Percentiles rank a stretch among this genome's conserved stretches.
These are phyloP conservation scores for Austroboletus rostrupii DNA, from an alignment of 1,284 basidiomycete genomes.

Conservation along the genomic window DNA sequence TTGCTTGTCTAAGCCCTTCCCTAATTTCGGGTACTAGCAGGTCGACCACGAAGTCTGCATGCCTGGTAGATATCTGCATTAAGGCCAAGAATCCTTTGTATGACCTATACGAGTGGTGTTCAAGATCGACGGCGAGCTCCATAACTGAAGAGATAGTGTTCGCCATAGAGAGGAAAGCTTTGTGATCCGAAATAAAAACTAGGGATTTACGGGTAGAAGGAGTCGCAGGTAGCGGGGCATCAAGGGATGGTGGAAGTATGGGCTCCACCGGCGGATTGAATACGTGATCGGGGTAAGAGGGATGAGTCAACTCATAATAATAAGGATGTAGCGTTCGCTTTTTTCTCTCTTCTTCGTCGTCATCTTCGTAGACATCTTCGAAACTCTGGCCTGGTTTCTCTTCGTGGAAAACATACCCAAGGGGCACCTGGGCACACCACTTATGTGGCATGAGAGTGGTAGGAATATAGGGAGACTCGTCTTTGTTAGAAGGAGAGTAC, in stretches of 20 bases:
- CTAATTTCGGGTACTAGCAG: slow-evolving; percentile 65
- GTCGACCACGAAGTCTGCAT: slow-evolving; percentile 87
- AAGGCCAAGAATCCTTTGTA: slow-evolving; percentile 89
- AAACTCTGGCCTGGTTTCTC: slow-evolving; percentile 27
- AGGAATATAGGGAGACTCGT: slow-evolving; percentile 55
- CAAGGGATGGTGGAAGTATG: slow-evolving; percentile 52
- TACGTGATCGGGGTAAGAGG: slow-evolving; percentile 67
- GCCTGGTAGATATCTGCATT: slow-evolving; percentile 88
- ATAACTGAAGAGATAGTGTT: slow-evolving; percentile 58
- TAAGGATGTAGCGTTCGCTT: slow-evolving; percentile 65
- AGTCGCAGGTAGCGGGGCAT: not conserved
- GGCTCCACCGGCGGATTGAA: slow-evolving; percentile 49
- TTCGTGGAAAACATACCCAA: slow-evolving; percentile 56
- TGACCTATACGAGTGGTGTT: slow-evolving; percentile 86
- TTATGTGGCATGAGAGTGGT: slow-evolving; percentile 57
- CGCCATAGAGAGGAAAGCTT: slow-evolving; percentile 60
- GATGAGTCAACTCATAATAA: slow-evolving; percentile 73
- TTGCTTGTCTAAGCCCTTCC: slow-evolving; percentile 57
- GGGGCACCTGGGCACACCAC: slow-evolving; percentile 75
- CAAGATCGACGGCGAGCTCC: slow-evolving; percentile 92
- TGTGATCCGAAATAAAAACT: slow-evolving; percentile 66
- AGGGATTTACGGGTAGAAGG: slow-evolving; percentile 42
- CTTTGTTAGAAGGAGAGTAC: slow-evolving; percentile 52
- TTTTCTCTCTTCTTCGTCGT: slow-evolving; percentile 20
- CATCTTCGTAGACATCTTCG: slow-evolving; percentile 14